These are phyloP conservation scores for Orbilia blumenaviensis DNA, from an alignment of 2,329 filamentous ascomycete species.

Conservation along the genomic window DNA sequence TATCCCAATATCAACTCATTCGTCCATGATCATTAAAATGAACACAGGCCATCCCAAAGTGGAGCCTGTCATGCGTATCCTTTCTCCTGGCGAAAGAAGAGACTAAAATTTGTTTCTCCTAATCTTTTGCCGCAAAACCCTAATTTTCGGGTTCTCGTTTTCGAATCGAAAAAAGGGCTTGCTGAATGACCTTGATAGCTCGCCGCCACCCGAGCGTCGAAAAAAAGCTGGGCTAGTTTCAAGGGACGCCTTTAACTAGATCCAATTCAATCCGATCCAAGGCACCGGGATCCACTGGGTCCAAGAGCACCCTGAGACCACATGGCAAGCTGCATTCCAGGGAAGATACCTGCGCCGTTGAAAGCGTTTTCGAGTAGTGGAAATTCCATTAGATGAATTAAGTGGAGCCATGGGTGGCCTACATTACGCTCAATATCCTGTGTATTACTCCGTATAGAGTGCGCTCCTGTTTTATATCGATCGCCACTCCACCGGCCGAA, in stretches of 20 bases:
- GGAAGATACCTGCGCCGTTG: constrained; percentile 2
- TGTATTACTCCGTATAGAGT: constrained; percentile 7
- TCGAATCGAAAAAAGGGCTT: constrained; percentile 6
- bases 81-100: not conserved
- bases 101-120: constrained; percentile 7
- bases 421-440: not conserved
- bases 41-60: constrained; percentile 15
- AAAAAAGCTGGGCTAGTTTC: constrained; percentile 33
- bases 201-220: constrained; percentile 43
- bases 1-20: constrained; percentile 12
- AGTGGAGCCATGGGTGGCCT: constrained; percentile 27
- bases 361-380: constrained; percentile 11
- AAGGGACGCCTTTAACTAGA: constrained; percentile 42
- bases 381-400: constrained; percentile 6
- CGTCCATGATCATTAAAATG: constrained; percentile 21
- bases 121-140: constrained; percentile 6
- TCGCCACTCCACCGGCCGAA: constrained; percentile 34
- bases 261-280: constrained; percentile 40
- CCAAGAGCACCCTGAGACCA: constrained; percentile 33
- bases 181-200: not conserved
- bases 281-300: constrained; percentile 32
- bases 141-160: not conserved
- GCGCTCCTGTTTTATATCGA: constrained; percentile 25
- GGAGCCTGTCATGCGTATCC: not conserved
- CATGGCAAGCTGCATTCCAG: constrained; percentile 29